Conservation (phyloP, 352 stramenopile genomes). For the Porosira glacialis region DNA sequence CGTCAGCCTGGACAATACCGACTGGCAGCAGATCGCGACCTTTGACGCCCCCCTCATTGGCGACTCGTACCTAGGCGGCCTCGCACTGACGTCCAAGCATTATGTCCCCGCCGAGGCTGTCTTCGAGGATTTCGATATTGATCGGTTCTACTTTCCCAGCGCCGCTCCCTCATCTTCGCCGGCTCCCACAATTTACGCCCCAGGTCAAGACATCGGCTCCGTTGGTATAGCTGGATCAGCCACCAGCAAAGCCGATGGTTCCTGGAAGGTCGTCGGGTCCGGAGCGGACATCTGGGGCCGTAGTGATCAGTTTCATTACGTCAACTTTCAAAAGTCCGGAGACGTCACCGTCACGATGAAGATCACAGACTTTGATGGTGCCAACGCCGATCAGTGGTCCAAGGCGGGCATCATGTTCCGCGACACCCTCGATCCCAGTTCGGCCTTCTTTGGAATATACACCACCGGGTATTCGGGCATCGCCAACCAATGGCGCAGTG, state of each 20-base stretch:
- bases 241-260: slow-evolving; percentile 6
- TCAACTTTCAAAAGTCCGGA: slow-evolving; percentile 3
- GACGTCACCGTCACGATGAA: not conserved
- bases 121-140: slow-evolving; percentile 10
- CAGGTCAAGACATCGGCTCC: slow-evolving; percentile 20
- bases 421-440: slow-evolving; percentile 2
- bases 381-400: not conserved
- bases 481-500: slow-evolving; percentile 9
- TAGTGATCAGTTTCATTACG: slow-evolving; percentile 19
- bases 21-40: not conserved
- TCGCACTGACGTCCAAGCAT: not conserved
- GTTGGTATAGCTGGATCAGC: not conserved
- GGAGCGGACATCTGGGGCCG: slow-evolving; percentile 24
- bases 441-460: slow-evolving; percentile 9
- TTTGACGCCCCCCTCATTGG: not conserved
- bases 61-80: slow-evolving; percentile 1
- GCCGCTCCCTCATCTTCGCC: slow-evolving; percentile 29
- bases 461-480: not conserved
- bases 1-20: not conserved
- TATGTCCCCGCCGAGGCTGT: not conserved
- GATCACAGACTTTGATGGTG: slow-evolving; percentile 3
- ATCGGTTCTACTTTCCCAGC: slow-evolving; percentile 21
- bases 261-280: slow-evolving; percentile 7
- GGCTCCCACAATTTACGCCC: slow-evolving; percentile 15
- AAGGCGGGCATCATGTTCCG: slow-evolving; percentile 26